Conservation (phyloP, 2,329 filamentous ascomycete genomes). For the Cercospora brassicicola region DNA sequence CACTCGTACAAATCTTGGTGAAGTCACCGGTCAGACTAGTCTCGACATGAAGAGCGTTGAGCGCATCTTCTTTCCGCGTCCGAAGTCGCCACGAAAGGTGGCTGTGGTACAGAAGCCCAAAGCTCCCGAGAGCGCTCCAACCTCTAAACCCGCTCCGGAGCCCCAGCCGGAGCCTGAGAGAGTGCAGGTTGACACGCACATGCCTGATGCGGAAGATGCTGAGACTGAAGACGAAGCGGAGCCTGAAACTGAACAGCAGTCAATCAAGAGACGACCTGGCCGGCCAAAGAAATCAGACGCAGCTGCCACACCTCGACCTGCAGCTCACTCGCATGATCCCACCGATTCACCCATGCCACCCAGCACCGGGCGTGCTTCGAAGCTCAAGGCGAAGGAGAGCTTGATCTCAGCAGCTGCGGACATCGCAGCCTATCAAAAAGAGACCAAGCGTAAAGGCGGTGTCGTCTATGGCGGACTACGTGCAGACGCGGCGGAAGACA, state of each 20-base stretch:
- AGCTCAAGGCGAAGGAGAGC: conserved; percentile 75
- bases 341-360: conserved; percentile 70
- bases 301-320: conserved; percentile 33
- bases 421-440: conserved; percentile 87
- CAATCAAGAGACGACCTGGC: conserved; percentile 33
- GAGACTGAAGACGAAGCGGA: conserved; percentile 10
- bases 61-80: conserved; percentile 60
- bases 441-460: conserved; percentile 77
- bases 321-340: conserved; percentile 69
- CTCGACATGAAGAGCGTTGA: conserved; percentile 73
- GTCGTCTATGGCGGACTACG: conserved; percentile 60
- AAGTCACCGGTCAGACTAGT: conserved; percentile 85
- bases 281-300: conserved; percentile 30
- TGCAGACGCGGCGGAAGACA: conserved; percentile 37
- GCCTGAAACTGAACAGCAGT: conserved; percentile 21
- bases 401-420: conserved; percentile 78
- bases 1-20: conserved; percentile 82
- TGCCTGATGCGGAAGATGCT: conserved; percentile 11
- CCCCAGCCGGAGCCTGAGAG: conserved; percentile 23
- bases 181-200: conserved; percentile 26
- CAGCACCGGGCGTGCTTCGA: conserved; percentile 76
- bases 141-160: conserved; percentile 20
- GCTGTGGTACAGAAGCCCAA: conserved; percentile 25
- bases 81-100: conserved; percentile 31
- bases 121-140: conserved; percentile 27